Conservation (phyloP, 2,329 filamentous ascomycete genomes). For the Polychaeton citri region DNA sequence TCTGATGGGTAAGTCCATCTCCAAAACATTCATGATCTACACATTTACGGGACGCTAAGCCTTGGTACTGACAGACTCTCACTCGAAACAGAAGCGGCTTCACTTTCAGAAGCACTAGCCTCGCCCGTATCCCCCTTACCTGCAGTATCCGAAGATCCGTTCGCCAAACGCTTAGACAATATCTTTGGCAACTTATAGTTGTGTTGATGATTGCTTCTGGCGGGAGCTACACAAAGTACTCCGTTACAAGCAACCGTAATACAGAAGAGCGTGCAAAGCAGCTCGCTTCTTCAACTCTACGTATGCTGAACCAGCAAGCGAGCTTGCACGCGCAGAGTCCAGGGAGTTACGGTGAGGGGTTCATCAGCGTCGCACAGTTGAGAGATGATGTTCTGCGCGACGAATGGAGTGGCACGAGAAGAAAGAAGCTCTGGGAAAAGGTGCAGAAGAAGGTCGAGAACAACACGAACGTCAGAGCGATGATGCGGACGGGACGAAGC, state of each 20-base stretch:
- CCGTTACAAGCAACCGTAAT: slow-evolving; percentile 48
- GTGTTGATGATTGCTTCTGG: slow-evolving; percentile 38
- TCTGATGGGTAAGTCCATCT: slow-evolving; percentile 43
- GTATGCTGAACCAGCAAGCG: slow-evolving; percentile 71
- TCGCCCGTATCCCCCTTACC: slow-evolving; percentile 78
- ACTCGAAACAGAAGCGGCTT: slow-evolving; percentile 47
- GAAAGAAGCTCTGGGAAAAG: slow-evolving; percentile 71
- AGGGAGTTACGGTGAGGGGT: slow-evolving; percentile 55
- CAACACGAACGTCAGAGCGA: slow-evolving; percentile 82
- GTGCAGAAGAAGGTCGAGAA: slow-evolving; percentile 78
- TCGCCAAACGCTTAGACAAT: slow-evolving; percentile 67
- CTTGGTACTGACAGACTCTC: slow-evolving; percentile 69
- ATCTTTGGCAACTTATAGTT: slow-evolving; percentile 73
- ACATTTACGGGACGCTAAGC: slow-evolving; percentile 12
- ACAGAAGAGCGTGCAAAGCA: slow-evolving; percentile 63
- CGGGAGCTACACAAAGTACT: slow-evolving; percentile 49
- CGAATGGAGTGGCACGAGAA: slow-evolving; percentile 61
- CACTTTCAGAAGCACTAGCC: slow-evolving; percentile 70
- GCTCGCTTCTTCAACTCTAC: slow-evolving; percentile 72
- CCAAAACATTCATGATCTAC: slow-evolving; percentile 9
- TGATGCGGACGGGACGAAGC: slow-evolving; percentile 47
- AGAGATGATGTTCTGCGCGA: slow-evolving; percentile 79
- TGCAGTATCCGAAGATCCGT: slow-evolving; percentile 69
- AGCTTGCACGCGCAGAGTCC: slow-evolving; percentile 56
- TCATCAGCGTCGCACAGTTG: slow-evolving; percentile 76